These are phyloP conservation scores for Diaporthe eres DNA, from an alignment of 2,329 filamentous ascomycete species.

Conservation along the genomic window DNA sequence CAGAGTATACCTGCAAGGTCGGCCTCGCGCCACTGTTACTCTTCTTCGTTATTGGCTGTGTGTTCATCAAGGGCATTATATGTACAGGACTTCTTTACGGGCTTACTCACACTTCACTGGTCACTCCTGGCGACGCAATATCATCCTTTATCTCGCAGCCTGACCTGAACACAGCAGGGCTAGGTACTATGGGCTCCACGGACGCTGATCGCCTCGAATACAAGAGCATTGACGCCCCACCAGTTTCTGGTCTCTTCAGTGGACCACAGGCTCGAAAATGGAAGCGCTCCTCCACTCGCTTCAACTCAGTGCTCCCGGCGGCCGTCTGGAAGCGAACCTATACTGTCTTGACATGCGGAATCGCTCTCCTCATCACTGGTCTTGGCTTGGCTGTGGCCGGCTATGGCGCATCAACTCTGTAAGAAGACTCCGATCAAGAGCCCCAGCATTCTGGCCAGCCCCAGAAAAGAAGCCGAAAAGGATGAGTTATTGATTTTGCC, in stretches of 20 bases:
- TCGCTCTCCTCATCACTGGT: not conserved
- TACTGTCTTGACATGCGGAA: not conserved
- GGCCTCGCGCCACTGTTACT: not conserved
- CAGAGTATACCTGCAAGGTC: not conserved
- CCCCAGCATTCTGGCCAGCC: no score
- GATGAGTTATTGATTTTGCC: no score
- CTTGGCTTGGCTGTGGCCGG: not conserved
- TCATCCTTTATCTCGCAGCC: not conserved
- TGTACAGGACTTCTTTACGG: not conserved
- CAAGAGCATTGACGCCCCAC: not conserved
- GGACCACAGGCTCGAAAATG: not conserved
- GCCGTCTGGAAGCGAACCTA: not conserved
- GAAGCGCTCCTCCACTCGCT: not conserved
- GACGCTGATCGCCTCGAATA: not conserved
- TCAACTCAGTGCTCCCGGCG: not conserved
- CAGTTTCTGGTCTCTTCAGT: no score
- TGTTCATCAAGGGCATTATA: not conserved
- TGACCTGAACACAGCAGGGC: not conserved
- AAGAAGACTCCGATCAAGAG: no score
- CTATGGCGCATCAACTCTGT: not conserved
- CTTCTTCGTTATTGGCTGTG: not conserved
- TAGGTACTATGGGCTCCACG: not conserved
- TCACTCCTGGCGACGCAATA: not conserved
- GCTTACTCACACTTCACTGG: not conserved
- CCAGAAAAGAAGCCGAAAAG: no score